Percentiles rank a stretch among this genome's conserved stretches.
These are phyloP conservation scores for Cryptomeria japonica DNA, from an alignment of 75 land plant genomes.

Conservation along the genomic window DNA sequence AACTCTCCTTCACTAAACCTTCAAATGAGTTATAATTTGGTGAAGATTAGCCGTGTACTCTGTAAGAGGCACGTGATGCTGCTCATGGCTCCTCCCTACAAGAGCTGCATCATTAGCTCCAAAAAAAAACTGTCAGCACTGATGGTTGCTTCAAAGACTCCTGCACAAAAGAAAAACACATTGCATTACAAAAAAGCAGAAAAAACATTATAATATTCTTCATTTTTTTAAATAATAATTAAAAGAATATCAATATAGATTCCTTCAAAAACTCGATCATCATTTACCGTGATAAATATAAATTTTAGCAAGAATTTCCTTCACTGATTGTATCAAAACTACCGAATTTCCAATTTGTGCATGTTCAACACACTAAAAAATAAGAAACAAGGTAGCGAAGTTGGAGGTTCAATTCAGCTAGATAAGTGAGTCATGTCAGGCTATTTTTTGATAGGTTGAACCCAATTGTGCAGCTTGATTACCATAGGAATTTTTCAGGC, in stretches of 20 bases:
- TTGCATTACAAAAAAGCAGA: neutral
- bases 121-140: conserved; percentile 73
- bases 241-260: neutral
- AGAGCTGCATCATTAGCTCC: conserved; percentile 94
- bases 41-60: conserved; percentile 75
- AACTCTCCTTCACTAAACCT: conserved; percentile 42
- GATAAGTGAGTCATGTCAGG: neutral
- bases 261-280: neutral
- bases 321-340: neutral
- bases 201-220: neutral
- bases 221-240: neutral
- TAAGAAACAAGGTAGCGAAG: neutral
- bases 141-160: conserved; percentile 31
- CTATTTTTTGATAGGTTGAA: neutral
- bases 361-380: neutral
- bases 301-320: neutral
- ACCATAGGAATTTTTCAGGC: neutral
- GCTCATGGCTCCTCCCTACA: conserved; percentile 50
- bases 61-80: conserved; percentile 71
- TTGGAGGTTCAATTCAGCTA: neutral
- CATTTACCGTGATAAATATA: neutral
- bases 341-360: neutral
- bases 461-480: neutral
- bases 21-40: conserved; percentile 64
- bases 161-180: conserved; percentile 14